Percentiles rank a stretch among this genome's conserved stretches.
Conservation (phyloP, 2,329 filamentous ascomycete genomes). For the Penicillium oxalicum region DNA sequence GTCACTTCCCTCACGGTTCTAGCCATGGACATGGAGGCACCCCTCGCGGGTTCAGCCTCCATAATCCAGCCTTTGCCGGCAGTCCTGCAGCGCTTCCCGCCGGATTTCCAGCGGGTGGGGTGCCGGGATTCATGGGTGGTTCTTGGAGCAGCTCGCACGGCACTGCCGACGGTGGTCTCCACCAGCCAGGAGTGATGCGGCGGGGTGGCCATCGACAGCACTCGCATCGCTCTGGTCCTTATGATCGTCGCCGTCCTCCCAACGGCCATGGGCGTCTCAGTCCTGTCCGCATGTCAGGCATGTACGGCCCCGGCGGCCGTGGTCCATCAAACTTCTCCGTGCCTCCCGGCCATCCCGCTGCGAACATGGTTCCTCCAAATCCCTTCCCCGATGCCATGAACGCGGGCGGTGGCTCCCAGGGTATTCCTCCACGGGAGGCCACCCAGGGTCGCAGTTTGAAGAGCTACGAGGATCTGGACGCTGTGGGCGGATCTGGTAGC, state of each 20-base stretch:
- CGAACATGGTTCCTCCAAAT: constrained; percentile 40
- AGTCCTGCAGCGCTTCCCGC: constrained; percentile 36
- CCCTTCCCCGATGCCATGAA: constrained; percentile 43
- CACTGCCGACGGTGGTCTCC: constrained; percentile 40
- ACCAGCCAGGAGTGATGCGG: constrained; percentile 61
- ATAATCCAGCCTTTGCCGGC: constrained; percentile 59
- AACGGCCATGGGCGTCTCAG: constrained; percentile 46
- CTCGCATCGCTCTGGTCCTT: constrained; percentile 62
- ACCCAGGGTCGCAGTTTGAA: constrained; percentile 88
- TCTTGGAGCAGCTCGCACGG: constrained; percentile 29
- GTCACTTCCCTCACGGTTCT: constrained; percentile 80
- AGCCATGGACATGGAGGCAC: constrained; percentile 74
- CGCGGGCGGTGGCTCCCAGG: constrained; percentile 61
- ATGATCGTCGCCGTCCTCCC: constrained; percentile 55
- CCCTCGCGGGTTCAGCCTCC: constrained; percentile 83
- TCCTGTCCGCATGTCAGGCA: constrained; percentile 33
- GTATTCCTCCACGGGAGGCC: constrained; percentile 81
- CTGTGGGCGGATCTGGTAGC: constrained; percentile 65
- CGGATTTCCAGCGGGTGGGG: constrained; percentile 29
- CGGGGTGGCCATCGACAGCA: constrained; percentile 58
- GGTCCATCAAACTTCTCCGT: constrained; percentile 25
- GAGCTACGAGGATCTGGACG: constrained; percentile 96
- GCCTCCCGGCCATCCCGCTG: constrained; percentile 37
- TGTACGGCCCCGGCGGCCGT: constrained; percentile 32
- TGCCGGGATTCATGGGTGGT: constrained; percentile 31